Conservation (phyloP, 331 rosid species). For the Cydonia oblonga region DNA sequence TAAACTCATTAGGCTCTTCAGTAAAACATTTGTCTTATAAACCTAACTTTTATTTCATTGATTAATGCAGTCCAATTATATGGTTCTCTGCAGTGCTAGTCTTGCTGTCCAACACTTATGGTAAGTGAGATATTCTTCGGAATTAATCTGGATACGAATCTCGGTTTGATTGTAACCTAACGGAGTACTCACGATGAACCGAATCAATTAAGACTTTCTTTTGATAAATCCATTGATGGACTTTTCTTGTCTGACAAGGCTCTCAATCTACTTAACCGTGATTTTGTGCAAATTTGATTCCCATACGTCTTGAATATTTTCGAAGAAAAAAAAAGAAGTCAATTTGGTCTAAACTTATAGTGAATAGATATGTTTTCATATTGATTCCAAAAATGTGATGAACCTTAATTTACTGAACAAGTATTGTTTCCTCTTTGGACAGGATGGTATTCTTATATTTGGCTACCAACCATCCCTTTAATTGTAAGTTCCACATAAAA, state of each 20-base stretch:
- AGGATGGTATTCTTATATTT: constrained; percentile 44
- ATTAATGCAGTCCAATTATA: constrained; percentile 42
- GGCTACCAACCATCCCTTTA: constrained; percentile 64
- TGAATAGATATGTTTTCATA: too few relatives aligned
- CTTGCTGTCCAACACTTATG: constrained; percentile 38
- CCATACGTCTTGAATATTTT: too few relatives aligned
- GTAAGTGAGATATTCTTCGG: constrained; percentile 18
- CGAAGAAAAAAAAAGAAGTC: too few relatives aligned
- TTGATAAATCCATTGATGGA: too few relatives aligned
- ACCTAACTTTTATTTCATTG: neutral
- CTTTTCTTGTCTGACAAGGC: too few relatives aligned
- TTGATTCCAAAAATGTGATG: neutral
- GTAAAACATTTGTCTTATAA: neutral
- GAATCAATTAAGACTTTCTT: too few relatives aligned
- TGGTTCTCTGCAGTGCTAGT: constrained; percentile 55
- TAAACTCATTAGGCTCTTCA: neutral
- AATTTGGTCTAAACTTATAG: too few relatives aligned
- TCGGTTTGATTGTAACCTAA: too few relatives aligned
- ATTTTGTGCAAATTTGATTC: too few relatives aligned
- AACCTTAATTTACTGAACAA: neutral
- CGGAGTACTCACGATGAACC: too few relatives aligned
- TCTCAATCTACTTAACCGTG: too few relatives aligned
- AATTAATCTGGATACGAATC: too few relatives aligned
- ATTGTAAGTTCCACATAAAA: constrained; percentile 32
- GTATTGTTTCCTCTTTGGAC: constrained; percentile 12